Evolutionary conservation across 148 eudicot species (phyloP).

Genomic region (Fagopyrum tataricum): DNA sequence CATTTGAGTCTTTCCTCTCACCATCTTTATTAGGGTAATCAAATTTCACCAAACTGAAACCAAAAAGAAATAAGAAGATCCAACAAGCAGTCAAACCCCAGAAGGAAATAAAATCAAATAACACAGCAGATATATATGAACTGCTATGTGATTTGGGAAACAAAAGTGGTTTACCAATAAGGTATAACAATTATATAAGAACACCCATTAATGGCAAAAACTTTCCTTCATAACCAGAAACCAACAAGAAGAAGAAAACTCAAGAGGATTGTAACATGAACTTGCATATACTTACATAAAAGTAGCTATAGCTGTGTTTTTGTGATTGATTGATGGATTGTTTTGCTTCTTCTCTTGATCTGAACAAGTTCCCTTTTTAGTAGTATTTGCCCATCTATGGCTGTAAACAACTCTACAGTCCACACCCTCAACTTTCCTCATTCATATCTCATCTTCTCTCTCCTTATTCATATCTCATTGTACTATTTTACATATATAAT

Average conservation of each 20-base stretch:
- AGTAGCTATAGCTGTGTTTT: not conserved
- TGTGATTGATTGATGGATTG: not conserved
- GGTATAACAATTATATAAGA: not conserved
- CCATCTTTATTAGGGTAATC: conserved; percentile 23
- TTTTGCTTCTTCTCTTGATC: not conserved
- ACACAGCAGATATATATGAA: not conserved
- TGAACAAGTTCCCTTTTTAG: not conserved
- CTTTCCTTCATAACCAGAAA: not conserved
- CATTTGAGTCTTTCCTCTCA: conserved; percentile 53
- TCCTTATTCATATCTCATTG: not conserved
- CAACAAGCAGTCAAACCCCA: not conserved
- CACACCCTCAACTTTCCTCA: conserved; percentile 7
- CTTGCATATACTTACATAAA: not conserved
- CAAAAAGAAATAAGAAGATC: not conserved
- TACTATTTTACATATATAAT: not conserved
- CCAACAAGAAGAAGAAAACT: not conserved
- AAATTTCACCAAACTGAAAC: not conserved
- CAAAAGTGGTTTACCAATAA: not conserved
- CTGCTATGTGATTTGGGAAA: not conserved
- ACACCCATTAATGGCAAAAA: not conserved
- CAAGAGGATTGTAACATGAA: not conserved
- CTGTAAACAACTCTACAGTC: conserved; percentile 1
- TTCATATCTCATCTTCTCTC: not conserved
- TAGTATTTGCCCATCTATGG: conserved; percentile 7
- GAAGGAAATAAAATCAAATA: not conserved